Evolutionary conservation across 495 filamentous ascomycete species (phyloP), one percentile per base, ranked within the genome.

Genomic region (Sporormia fimetaria): DNA sequence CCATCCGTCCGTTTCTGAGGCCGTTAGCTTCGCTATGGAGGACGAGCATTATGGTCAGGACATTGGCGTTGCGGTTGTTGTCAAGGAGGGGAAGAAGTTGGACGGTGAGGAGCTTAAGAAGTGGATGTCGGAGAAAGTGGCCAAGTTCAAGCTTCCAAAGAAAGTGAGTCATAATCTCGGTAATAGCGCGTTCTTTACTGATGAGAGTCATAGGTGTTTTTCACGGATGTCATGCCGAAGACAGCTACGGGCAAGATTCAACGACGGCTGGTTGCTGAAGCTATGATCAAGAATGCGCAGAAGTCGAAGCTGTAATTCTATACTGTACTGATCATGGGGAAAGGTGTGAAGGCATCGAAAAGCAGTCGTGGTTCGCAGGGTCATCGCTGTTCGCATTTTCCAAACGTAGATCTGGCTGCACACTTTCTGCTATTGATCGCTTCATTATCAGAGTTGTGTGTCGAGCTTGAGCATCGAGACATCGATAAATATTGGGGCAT

Each of bases 221-320:
- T 86, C 47, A 83, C 80, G 4, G 67, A 81, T 37, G 61, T 74
- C 40, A 87, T 90, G 74, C 83, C 83, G 24, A 88, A 88, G 65
- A 92, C 84, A 16, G 81, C 83, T n/a, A 92, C 83, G 6, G 83
- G 84, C 20, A 92, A 88, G 65, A 76, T 88, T 37, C 84, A 88
- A 62, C 63, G 83, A 38, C 69, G 81, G 22, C 78, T 83, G 45
- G 81, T 88, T 8, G 83, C 84, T 4, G 79, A 87, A 60, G 67
- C 70, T 10, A 87, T 90, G 80, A 61, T 73, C 55, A 80, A 75
- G 62, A 53, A 60, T 42, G 58, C 62, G 30, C 41, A 58, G 33
- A 54, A 57, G 40, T 40, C 54, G 20, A 57, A 54, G 43, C 37
- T 57, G 30, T 57, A 51, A 26, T 35, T n/a, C 10, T 22, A n/a